phyloP scores from a whole-genome alignment of 805 yeast genomes.

The Candida palmyrensis region DNA sequence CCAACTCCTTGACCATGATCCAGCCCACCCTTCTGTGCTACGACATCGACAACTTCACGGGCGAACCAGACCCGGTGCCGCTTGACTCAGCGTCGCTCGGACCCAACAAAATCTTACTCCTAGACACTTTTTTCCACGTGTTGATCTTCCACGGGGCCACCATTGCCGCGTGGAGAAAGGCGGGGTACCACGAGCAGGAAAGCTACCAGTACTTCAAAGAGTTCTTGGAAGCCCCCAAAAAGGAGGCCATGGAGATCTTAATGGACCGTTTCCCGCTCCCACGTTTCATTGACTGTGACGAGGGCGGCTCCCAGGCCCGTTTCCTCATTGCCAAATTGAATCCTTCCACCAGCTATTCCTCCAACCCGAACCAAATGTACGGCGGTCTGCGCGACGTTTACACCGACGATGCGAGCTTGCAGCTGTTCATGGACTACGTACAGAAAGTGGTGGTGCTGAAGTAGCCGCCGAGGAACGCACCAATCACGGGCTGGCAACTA shows the following conservation, averaged over 20 bases:
- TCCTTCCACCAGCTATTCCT: conserved; percentile 54
- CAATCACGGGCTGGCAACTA: too few species aligned
- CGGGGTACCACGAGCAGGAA: conserved; percentile 55
- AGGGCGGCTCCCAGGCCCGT: conserved; percentile 73
- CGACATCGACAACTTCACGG: conserved; percentile 38
- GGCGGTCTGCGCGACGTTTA: conserved; percentile 22
- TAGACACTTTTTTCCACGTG: conserved; percentile 68
- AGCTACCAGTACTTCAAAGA: conserved; percentile 57
- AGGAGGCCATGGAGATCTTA: conserved; percentile 60
- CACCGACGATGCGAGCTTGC: conserved; percentile 51
- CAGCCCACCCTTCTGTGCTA: conserved; percentile 64
- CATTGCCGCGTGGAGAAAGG: conserved; percentile 63
- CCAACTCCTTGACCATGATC: conserved; percentile 59
- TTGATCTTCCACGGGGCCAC: conserved; percentile 62
- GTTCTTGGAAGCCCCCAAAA: conserved; percentile 56
- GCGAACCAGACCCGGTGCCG: conserved; percentile 59
- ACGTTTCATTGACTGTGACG: conserved; percentile 67
- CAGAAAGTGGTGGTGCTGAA: conserved; percentile 16
- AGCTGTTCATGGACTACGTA: conserved; percentile 44
- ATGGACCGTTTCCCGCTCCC: conserved; percentile 69
- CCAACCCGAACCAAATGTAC: conserved; percentile 29
- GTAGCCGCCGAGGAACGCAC: not conserved
- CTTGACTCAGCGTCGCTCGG: conserved; percentile 60
- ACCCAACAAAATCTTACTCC: conserved; percentile 49
- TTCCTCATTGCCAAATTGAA: conserved; percentile 65